Evolutionary conservation across 2,329 filamentous ascomycete species (phyloP), one percentile per base, ranked within the genome.

Genomic region (Zarea fungicola): DNA sequence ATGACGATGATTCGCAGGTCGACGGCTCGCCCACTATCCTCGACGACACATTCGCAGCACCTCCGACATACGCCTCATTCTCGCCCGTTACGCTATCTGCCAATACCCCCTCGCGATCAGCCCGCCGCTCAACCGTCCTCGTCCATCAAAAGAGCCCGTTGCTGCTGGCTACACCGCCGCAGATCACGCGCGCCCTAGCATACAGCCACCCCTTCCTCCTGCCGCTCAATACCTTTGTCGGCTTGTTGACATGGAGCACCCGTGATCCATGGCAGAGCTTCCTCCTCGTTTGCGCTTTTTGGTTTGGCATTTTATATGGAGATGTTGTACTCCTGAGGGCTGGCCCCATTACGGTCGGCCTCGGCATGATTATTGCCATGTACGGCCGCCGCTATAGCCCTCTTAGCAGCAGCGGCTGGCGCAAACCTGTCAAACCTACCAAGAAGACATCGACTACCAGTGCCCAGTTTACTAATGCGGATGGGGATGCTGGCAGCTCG

Each of bases 201-300:
- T 96, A 97, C 65, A 96, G 91, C 55, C 92, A 99, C 64, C 91
- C 93, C 0, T 97, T 96, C 64, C 75, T 99, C 7, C 74, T 96
- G 7, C 90, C 91, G 6, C 73, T 97, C 50, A 97, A 96, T 65
- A 87, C 86, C 62, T 68, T 95, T 14, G 85, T 80, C 3, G 93
- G 92, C 0, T 72, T 99, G 53, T 63, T 99, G 54, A 96, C 88
- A 70, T 99, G 93, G 93, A 96, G 89, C 8, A 91, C 87, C 1
- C 87, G 81, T 32, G 93, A 99, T 64, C 84, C 91, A 0, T 99
- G 92, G 92, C 90, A 97, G 74, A 96, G 91, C 74, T 99, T 97
- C 62, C 74, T 99, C 53, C 67, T 99, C 26, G 77, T 99, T 3
- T 84, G 84, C 16, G 77, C 72, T 26, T 99, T 96, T 63, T 99